Percentiles rank a stretch among this genome's conserved stretches.
These are phyloP conservation scores for Tetracladium marchalianum DNA, from an alignment of 495 filamentous ascomycete species.

Conservation along the genomic window DNA sequence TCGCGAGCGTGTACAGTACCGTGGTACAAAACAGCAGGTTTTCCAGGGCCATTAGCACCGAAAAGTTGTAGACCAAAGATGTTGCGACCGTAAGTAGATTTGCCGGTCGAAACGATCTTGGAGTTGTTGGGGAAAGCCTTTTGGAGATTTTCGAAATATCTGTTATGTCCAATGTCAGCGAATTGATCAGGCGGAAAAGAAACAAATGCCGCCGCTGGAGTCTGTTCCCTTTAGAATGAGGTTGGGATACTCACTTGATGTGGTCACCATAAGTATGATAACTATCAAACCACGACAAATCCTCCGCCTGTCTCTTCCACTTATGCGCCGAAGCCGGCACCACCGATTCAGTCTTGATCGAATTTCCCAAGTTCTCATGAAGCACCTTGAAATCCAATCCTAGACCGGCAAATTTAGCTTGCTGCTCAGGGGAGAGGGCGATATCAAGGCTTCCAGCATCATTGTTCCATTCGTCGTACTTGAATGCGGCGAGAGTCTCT, in stretches of 20 bases:
- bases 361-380: background rate
- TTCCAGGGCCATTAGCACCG: constrained; percentile 40
- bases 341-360: background rate
- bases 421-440: background rate
- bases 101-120: constrained; percentile 40
- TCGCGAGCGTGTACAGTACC: constrained; percentile 53
- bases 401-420: background rate
- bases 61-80: constrained; percentile 50
- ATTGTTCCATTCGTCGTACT: background rate
- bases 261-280: background rate
- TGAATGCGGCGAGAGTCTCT: background rate
- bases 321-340: background rate
- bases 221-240: too few relatives aligned
- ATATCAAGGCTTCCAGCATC: background rate
- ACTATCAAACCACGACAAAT: background rate
- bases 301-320: background rate
- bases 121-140: constrained; percentile 36
- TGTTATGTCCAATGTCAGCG: constrained; percentile 30
- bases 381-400: background rate
- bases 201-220: too few relatives aligned
- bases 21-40: constrained; percentile 48
- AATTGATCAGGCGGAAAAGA: background rate
- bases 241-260: background rate
- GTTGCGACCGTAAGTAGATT: constrained; percentile 36
- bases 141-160: constrained; percentile 40